These are phyloP conservation scores for Tetradesmus lagerheimii DNA, from an alignment of 139 green algal genomes.

Conservation along the genomic window DNA sequence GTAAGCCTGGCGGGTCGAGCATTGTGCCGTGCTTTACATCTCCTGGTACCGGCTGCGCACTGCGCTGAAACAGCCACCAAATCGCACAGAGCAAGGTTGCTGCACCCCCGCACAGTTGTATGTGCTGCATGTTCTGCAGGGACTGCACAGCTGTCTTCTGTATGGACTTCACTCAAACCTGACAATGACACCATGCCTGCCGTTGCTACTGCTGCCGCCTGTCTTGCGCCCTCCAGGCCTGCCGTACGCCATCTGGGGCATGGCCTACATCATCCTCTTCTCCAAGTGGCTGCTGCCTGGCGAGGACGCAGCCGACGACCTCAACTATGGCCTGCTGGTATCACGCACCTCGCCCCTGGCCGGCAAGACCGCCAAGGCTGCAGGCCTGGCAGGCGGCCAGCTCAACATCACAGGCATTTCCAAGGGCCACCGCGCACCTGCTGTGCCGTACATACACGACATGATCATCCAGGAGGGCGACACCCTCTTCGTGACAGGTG, in stretches of 20 bases:
- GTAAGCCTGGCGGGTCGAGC: no score
- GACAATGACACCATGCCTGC: neutral
- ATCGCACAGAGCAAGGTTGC: no score
- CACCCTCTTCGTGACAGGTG: slow-evolving; percentile 60
- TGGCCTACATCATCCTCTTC: slow-evolving; percentile 50
- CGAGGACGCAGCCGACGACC: slow-evolving; percentile 32
- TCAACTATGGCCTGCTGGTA: slow-evolving; percentile 22
- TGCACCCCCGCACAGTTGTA: no score
- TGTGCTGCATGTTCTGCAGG: no score
- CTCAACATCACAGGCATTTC: neutral
- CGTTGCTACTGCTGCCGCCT: neutral
- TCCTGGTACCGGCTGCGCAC: no score
- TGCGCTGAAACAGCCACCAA: no score
- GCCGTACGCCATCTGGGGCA: neutral
- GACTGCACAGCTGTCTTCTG: no score
- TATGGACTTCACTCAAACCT: no score
- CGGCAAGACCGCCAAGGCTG: slow-evolving; percentile 4
- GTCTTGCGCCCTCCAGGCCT: neutral
- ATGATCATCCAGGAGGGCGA: slow-evolving; percentile 56
- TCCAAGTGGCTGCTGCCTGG: slow-evolving; percentile 46
- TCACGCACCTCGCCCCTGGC: neutral
- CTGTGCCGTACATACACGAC: slow-evolving; percentile 12
- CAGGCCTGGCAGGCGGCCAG: slow-evolving; percentile 27
- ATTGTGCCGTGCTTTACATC: no score
- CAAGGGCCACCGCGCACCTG: neutral